Evolutionary conservation across 768 basidiomycete genomes (phyloP).

Genomic region (Dendrothele bispora): DNA sequence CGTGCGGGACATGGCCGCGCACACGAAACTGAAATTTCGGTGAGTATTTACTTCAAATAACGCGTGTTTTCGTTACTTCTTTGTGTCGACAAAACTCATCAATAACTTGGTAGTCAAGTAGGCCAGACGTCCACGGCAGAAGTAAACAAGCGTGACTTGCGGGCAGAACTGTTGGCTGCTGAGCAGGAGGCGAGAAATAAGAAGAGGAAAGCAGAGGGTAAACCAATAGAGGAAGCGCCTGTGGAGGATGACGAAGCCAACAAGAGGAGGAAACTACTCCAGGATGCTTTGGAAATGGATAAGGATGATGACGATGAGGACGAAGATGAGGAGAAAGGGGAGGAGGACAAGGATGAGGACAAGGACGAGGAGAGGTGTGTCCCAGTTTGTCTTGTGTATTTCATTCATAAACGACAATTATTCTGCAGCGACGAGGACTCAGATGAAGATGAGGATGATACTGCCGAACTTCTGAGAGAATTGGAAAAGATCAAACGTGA

Average conservation of each 20-base stretch:
- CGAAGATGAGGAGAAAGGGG: conserved; percentile 37
- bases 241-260: conserved; percentile 61
- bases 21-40: conserved; percentile 99
- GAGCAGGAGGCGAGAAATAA: conserved; percentile 86
- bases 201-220: conserved; percentile 89
- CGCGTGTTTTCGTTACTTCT: neutral
- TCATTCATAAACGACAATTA: neutral
- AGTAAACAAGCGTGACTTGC: conserved; percentile 75
- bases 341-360: conserved; percentile 32
- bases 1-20: conserved; percentile 89
- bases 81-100: neutral
- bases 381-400: neutral
- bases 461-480: conserved; percentile 68
- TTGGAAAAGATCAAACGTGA: conserved; percentile 99
- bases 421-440: conserved; percentile 48
- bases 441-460: conserved; percentile 85
- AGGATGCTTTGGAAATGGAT: conserved; percentile 85
- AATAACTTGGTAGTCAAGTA: conserved; percentile 83
- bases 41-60: conserved; percentile 31
- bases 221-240: conserved; percentile 20
- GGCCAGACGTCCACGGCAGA: conserved; percentile 86
- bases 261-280: conserved; percentile 85
- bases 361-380: conserved; percentile 49
- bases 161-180: conserved; percentile 79
- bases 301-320: conserved; percentile 86